Conservation (phyloP, 2,329 filamentous ascomycete species). For the Microsporum canis region DNA sequence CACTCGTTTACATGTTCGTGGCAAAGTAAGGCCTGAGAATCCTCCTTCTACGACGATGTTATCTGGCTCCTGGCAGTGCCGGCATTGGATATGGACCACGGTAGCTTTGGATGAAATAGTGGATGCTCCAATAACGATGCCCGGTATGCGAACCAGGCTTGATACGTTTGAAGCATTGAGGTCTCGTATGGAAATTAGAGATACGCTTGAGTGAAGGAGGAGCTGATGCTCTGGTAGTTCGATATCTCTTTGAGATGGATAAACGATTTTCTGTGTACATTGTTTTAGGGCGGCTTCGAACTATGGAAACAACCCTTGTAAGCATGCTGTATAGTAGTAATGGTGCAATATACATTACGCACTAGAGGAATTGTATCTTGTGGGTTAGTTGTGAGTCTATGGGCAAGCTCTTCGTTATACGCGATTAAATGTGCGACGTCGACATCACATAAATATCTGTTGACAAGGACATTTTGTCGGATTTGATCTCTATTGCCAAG, state of each 20-base stretch:
- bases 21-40: constrained; percentile 76
- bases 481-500: constrained; percentile 64
- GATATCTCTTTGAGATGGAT: constrained; percentile 57
- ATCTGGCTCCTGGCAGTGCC: constrained; percentile 65
- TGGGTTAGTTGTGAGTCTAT: constrained; percentile 78
- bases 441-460: constrained; percentile 92
- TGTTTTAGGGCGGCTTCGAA: constrained; percentile 83
- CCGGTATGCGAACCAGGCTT: constrained; percentile 88
- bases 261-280: constrained; percentile 89
- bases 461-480: constrained; percentile 83
- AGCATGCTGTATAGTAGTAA: neutral
- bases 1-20: constrained; percentile 60
- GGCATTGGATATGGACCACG: constrained; percentile 72
- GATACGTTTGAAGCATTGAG: constrained; percentile 88
- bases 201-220: constrained; percentile 81
- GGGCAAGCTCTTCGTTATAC: constrained; percentile 89
- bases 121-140: constrained; percentile 93
- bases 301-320: constrained; percentile 35
- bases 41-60: constrained; percentile 66
- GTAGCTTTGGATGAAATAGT: constrained; percentile 96
- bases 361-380: constrained; percentile 87
- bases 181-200: constrained; percentile 85
- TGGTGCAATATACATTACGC: constrained; percentile 23
- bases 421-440: constrained; percentile 92
- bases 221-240: constrained; percentile 85